phyloP scores from a whole-genome alignment of 1,284 basidiomycete genomes.

The Peniophora sp. region DNA sequence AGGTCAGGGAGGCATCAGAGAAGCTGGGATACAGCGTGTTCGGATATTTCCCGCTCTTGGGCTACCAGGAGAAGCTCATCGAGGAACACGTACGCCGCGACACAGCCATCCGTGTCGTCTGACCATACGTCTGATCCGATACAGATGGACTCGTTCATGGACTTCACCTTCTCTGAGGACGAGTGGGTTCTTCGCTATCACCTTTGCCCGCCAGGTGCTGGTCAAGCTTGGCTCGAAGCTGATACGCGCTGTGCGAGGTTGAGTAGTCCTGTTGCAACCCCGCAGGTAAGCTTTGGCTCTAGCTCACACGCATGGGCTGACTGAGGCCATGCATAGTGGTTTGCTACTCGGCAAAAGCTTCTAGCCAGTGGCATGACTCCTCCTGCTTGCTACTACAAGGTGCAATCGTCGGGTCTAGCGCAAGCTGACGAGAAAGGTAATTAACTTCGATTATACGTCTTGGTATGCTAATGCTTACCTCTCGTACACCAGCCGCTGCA shows the following conservation, averaged over 20 bases:
- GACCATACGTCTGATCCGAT: too few species aligned
- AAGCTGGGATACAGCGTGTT: conserved; percentile 23
- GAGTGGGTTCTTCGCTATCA: conserved; percentile 17
- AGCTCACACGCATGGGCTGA: too few species aligned
- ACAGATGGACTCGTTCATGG: conserved; percentile 22
- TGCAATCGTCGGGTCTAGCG: conserved; percentile 13
- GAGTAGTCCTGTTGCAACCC: background rate
- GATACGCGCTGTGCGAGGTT: conserved; percentile 14
- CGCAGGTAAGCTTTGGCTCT: background rate
- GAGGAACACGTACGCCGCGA: conserved; percentile 19
- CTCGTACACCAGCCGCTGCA: conserved; percentile 7
- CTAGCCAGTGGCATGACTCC: conserved; percentile 14
- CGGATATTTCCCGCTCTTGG: conserved; percentile 25
- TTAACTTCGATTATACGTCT: conserved; percentile 1
- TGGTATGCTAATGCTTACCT: too few species aligned
- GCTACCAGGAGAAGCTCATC: conserved; percentile 21
- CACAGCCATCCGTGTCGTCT: too few species aligned
- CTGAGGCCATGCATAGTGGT: background rate
- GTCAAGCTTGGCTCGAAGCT: conserved; percentile 18
- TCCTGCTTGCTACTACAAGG: conserved; percentile 21
- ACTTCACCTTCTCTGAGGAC: conserved; percentile 20
- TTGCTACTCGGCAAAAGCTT: conserved; percentile 3
- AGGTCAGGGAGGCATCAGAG: conserved; percentile 32
- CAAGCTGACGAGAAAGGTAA: conserved; percentile 18
- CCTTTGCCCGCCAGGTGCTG: conserved; percentile 16